These are phyloP conservation scores for Berberis thunbergii DNA, from an alignment of 164 flowering plant species.

Conservation along the genomic window DNA sequence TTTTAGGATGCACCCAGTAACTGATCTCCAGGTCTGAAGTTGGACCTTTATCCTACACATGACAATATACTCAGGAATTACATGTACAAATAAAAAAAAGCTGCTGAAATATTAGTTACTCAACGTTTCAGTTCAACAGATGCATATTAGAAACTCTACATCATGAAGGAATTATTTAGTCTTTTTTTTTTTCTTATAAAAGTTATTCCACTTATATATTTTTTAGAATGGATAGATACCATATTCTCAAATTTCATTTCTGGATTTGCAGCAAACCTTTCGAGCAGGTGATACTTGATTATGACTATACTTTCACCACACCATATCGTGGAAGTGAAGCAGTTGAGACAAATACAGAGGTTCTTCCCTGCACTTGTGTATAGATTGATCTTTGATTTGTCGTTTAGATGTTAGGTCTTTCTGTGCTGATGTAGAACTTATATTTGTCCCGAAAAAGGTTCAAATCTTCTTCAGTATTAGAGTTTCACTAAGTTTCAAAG, in stretches of 20 bases:
- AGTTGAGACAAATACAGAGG: conserved; percentile 39
- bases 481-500: too few relatives aligned
- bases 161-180: too few relatives aligned
- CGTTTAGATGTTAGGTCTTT: not conserved
- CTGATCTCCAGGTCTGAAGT: too few relatives aligned
- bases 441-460: not conserved
- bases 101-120: too few relatives aligned
- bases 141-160: too few relatives aligned
- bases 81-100: too few relatives aligned
- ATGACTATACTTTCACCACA: conserved; percentile 98
- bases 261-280: conserved; percentile 71
- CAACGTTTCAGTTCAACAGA: too few relatives aligned
- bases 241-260: conserved; percentile 9
- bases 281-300: conserved; percentile 83
- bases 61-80: too few relatives aligned
- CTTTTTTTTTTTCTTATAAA: not conserved
- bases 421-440: not conserved
- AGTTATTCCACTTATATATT: not conserved
- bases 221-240: conserved; percentile 2
- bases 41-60: too few relatives aligned
- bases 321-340: conserved; percentile 86
- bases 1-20: too few relatives aligned
- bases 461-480: too few relatives aligned
- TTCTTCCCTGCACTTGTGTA: conserved; percentile 15
- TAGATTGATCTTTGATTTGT: too few relatives aligned